Conservation (phyloP, 306 rosid species). For the Geum urbanum region DNA sequence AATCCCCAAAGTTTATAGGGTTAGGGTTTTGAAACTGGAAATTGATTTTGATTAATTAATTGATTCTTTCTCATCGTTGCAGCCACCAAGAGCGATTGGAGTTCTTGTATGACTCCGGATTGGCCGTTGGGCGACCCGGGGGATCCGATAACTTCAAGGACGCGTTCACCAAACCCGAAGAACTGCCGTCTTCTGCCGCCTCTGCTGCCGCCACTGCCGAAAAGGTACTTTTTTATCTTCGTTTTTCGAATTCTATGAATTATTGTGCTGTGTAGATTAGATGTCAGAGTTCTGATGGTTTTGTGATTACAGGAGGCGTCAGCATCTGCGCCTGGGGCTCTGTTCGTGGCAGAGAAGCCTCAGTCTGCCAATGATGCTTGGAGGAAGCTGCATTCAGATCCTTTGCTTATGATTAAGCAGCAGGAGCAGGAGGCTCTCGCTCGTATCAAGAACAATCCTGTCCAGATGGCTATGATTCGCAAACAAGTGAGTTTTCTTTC, state of each 20-base stretch:
- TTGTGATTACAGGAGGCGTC: conserved; percentile 32
- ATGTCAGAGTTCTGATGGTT: not conserved
- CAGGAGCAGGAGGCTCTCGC: conserved; percentile 86
- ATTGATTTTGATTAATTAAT: not conserved
- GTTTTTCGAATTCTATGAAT: not conserved
- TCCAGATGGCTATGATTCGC: conserved; percentile 85
- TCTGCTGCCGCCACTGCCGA: conserved; percentile 43
- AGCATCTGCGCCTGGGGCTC: conserved; percentile 64
- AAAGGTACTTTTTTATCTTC: conserved; percentile 21
- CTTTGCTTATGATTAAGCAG: conserved; percentile 90
- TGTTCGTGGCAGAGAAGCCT: conserved; percentile 87
- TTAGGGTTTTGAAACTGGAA: conserved; percentile 3
- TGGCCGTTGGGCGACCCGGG: conserved; percentile 64
- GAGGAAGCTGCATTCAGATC: conserved; percentile 96
- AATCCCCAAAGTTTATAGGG: conserved; percentile 3
- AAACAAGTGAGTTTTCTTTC: conserved; percentile 57
- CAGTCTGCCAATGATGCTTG: conserved; percentile 91
- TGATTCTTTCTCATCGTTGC: conserved; percentile 10
- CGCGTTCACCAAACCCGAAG: conserved; percentile 48
- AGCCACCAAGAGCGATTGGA: conserved; percentile 91
- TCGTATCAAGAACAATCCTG: conserved; percentile 76
- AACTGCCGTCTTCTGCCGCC: conserved; percentile 37
- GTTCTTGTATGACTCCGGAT: conserved; percentile 82
- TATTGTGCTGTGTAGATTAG: not conserved
- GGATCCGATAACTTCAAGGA: conserved; percentile 76